Percentiles rank a stretch among this genome's conserved stretches.
Evolutionary conservation across 805 yeast genomes (phyloP).

Genomic region (Metschnikowia similis): DNA sequence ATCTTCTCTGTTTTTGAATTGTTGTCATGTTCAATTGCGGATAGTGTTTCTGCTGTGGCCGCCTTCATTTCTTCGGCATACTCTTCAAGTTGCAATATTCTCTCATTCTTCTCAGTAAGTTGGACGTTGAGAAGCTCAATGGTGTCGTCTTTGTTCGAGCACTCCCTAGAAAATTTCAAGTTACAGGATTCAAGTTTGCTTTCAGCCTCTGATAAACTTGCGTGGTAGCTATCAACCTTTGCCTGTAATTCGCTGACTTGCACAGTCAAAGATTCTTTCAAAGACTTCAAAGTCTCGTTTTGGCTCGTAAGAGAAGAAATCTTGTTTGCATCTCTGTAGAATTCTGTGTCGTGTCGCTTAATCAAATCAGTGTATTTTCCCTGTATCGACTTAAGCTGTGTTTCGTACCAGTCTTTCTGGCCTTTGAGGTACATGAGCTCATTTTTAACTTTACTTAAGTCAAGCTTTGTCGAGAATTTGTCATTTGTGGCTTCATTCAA

Average conservation of each 20-base stretch:
- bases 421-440: constrained; percentile 29
- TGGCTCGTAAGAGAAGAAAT: constrained; percentile 21
- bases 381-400: constrained; percentile 34
- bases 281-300: constrained; percentile 30
- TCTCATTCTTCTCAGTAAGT: constrained; percentile 47
- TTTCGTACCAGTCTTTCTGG: constrained; percentile 40
- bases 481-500: constrained; percentile 35
- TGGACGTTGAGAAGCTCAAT: constrained; percentile 51
- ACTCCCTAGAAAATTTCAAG: constrained; percentile 30
- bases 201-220: constrained; percentile 19
- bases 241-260: constrained; percentile 48
- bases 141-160: constrained; percentile 54
- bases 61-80: constrained; percentile 39
- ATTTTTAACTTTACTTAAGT: constrained; percentile 31
- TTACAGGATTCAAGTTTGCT: constrained; percentile 45
- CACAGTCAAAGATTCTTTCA: constrained; percentile 22
- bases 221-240: constrained; percentile 26
- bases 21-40: constrained; percentile 33
- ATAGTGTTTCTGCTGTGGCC: constrained; percentile 33
- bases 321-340: constrained; percentile 25
- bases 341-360: constrained; percentile 37
- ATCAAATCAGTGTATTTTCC: constrained; percentile 33
- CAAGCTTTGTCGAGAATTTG: constrained; percentile 33
- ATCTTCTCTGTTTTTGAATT: constrained; percentile 34
- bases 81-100: constrained; percentile 52